phyloP scores from a whole-genome alignment of 257 asterid genomes.

The Solanum ahanhuiri region DNA sequence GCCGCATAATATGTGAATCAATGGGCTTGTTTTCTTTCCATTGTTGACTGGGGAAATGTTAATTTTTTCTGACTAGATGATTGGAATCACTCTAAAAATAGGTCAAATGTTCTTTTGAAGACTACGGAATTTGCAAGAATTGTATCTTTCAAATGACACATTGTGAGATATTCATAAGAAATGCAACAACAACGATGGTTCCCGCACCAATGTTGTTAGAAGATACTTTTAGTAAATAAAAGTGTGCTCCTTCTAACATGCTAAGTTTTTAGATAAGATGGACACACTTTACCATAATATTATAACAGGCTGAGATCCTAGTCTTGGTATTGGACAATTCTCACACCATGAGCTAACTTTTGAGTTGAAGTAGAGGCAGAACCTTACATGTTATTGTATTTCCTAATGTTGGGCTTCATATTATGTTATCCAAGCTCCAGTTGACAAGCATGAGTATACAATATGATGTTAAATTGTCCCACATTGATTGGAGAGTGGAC shows the following conservation, averaged over 20 bases:
- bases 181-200: not conserved
- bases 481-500: not conserved
- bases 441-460: not conserved
- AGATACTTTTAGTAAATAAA: not conserved
- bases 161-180: not conserved
- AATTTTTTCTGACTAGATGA: not conserved
- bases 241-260: not conserved
- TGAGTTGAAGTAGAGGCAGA: not conserved
- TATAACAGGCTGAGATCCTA: not conserved
- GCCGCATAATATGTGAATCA: not conserved
- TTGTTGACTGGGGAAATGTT: not conserved
- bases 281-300: not conserved
- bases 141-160: not conserved
- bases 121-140: not conserved
- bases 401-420: not conserved
- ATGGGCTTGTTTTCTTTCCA: not conserved
- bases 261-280: not conserved
- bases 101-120: not conserved
- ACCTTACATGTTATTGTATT: not conserved
- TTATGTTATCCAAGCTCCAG: not conserved
- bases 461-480: not conserved
- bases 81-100: not conserved
- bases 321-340: not conserved
- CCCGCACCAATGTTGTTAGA: not conserved
- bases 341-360: not conserved